A percentile compares a stretch with the other conserved stretches of the same genome.
These are phyloP conservation scores for Aspergillus cavernicola DNA, from an alignment of 495 filamentous ascomycete genomes.

Conservation along the genomic window DNA sequence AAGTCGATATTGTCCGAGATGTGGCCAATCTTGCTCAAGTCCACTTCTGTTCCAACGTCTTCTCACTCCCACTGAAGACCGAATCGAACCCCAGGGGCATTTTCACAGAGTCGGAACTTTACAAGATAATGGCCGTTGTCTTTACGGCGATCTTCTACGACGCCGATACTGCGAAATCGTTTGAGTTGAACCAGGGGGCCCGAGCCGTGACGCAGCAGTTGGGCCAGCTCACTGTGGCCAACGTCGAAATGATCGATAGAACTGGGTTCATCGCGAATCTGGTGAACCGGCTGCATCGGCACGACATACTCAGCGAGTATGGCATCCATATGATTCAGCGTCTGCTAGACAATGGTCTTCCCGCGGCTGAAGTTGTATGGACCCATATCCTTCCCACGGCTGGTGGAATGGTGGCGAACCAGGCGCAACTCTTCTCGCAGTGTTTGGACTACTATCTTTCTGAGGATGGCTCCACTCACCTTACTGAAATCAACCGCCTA, in stretches of 20 bases:
- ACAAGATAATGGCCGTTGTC: slow-evolving; percentile 54
- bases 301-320: slow-evolving; percentile 54
- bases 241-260: slow-evolving; percentile 57
- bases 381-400: slow-evolving; percentile 62
- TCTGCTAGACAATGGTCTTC: slow-evolving; percentile 56
- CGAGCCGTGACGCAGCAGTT: slow-evolving; percentile 54
- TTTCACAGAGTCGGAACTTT: slow-evolving; percentile 57
- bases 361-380: slow-evolving; percentile 65
- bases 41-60: slow-evolving; percentile 58
- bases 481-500: slow-evolving; percentile 55
- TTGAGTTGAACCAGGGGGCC: slow-evolving; percentile 55
- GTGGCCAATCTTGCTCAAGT: slow-evolving; percentile 58
- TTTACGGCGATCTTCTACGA: slow-evolving; percentile 65
- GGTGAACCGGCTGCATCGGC: slow-evolving; percentile 38
- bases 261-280: slow-evolving; percentile 47
- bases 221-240: slow-evolving; percentile 54
- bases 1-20: slow-evolving; percentile 62
- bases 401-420: slow-evolving; percentile 61
- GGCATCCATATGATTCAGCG: slow-evolving; percentile 68
- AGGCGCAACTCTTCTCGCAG: slow-evolving; percentile 69
- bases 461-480: slow-evolving; percentile 45
- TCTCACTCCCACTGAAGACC: slow-evolving; percentile 60
- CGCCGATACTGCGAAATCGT: slow-evolving; percentile 59
- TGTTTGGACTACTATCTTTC: slow-evolving; percentile 75
- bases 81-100: slow-evolving; percentile 54